A percentile compares a stretch with the other conserved stretches of the same genome.
Evolutionary conservation across 192 early-diverging fungal genomes (phyloP).

Genomic region (Mortierella alpina): DNA sequence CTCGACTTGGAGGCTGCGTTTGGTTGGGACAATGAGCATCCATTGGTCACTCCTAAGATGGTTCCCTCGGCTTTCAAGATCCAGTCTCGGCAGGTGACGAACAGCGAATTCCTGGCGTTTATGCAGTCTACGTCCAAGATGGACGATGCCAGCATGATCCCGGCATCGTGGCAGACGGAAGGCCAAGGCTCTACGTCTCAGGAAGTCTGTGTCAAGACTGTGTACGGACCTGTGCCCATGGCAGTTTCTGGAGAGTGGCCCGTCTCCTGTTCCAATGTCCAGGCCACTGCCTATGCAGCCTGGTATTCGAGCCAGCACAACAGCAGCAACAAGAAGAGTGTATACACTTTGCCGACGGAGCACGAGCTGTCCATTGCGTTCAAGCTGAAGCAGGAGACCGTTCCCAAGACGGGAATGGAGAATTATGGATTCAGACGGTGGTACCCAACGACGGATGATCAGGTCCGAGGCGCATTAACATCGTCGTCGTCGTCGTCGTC

Average conservation of each 20-base stretch:
- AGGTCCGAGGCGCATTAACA: neutral
- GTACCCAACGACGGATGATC: constrained; percentile 65
- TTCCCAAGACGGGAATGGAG: constrained; percentile 45
- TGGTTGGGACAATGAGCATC: constrained; percentile 95
- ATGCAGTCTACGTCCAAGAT: constrained; percentile 43
- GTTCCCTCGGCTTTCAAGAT: constrained; percentile 67
- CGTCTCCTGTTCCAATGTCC: constrained; percentile 71
- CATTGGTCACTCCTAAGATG: constrained; percentile 44
- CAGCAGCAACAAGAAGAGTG: no score
- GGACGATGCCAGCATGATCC: constrained; percentile 61
- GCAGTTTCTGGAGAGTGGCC: constrained; percentile 71
- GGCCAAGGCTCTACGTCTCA: neutral
- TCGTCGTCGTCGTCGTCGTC: neutral
- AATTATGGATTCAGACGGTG: constrained; percentile 80
- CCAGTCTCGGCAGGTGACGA: constrained; percentile 83
- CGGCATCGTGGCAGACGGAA: constrained; percentile 58
- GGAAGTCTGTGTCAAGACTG: constrained; percentile 67
- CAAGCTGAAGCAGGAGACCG: constrained; percentile 39
- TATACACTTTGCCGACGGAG: constrained; percentile 74
- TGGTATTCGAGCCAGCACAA: constrained; percentile 58
- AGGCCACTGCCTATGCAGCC: constrained; percentile 78
- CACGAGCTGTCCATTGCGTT: constrained; percentile 68
- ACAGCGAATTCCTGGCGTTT: constrained; percentile 77
- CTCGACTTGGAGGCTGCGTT: constrained; percentile 53
- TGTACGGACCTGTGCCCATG: constrained; percentile 74